phyloP scores from a whole-genome alignment of 2,329 filamentous ascomycete species.

The Colletotrichum acutatum region DNA sequence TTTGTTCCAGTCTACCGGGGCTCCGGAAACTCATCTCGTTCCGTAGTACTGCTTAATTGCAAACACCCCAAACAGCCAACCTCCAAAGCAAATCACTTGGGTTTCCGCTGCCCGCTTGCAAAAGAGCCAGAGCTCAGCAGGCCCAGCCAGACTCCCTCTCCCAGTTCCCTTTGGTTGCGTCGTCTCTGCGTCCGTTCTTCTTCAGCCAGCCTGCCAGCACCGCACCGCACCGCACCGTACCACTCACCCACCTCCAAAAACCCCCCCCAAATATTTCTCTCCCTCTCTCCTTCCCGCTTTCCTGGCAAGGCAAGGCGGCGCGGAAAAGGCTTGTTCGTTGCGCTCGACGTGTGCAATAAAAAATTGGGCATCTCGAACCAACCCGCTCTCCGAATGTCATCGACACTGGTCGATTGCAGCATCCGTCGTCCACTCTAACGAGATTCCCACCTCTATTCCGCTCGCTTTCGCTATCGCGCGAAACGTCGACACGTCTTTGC shows the following conservation, averaged over 20 bases:
- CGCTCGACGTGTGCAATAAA: slow-evolving; percentile 32
- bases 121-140: slow-evolving; percentile 8
- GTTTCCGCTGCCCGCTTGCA: background rate
- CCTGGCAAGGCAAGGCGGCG: slow-evolving; percentile 23
- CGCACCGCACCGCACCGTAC: slow-evolving; percentile 8
- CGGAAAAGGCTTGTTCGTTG: slow-evolving; percentile 34
- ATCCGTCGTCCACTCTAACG: slow-evolving; percentile 13
- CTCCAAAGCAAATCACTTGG: background rate
- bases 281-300: slow-evolving; percentile 7
- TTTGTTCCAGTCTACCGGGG: background rate
- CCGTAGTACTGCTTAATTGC: background rate
- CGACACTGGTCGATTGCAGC: slow-evolving; percentile 19
- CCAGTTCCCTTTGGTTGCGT: background rate
- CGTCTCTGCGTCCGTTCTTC: background rate
- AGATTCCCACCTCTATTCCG: slow-evolving; percentile 15
- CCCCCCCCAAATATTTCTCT: slow-evolving; percentile 19
- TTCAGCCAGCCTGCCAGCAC: background rate
- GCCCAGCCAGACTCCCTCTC: background rate
- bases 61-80: background rate
- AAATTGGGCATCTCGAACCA: slow-evolving; percentile 21
- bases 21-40: background rate
- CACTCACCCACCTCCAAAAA: background rate
- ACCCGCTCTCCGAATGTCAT: slow-evolving; percentile 17
- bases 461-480: slow-evolving; percentile 32
- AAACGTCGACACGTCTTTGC: slow-evolving; percentile 13